Evolutionary conservation across 352 stramenopile species (phyloP), one percentile per base, ranked within the genome.

Genomic region (Thraustotheca clavata): DNA sequence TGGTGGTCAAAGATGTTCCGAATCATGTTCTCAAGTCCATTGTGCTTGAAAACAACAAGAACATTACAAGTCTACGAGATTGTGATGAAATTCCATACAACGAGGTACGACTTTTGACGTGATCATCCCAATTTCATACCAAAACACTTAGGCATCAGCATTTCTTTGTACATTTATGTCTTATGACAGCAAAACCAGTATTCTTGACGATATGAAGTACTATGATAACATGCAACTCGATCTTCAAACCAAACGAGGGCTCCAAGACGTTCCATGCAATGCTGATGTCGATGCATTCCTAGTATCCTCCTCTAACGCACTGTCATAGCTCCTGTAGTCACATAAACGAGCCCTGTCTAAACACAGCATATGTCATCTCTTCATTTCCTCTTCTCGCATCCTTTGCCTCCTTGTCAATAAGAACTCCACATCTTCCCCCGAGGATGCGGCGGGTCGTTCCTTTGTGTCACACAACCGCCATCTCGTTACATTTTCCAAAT

Each of bases 1-100:
- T 92, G 35, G 61, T 88, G 36, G 77, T 92, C 49, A 92, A 92
- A 69, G 83, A 92, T 59, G 83, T 92, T 52, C 83, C 83, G 4
- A 92, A 92, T 49, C 77, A 80, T 54, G 75, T 83, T n/a, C 76
- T 92, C 43, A 89, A 77, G 1, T 67, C 70, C 22, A 75, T 92
- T 59, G 87, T 88, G 54, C 86, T 89, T 79, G 88, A 71, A 68
- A 89, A 89, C 66, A 80, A 74, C 8, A 92, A 92, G 68, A 90
- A 79, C 16, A 89, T 92, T 59, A 89, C 81, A 4, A 76, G 77
- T 2, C 88, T 77, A 68, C 76, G 83, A 0, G 83, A 92, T 47
- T 86, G 83, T 57, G 83, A 92, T 62, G 81, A 92, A 69, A 79
- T 92, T 48, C 60, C 79, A 29, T 88, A 76, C 36, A 76, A 88